Conservation (phyloP, 148 eudicot genomes). For the Heliosperma pusillum region DNA sequence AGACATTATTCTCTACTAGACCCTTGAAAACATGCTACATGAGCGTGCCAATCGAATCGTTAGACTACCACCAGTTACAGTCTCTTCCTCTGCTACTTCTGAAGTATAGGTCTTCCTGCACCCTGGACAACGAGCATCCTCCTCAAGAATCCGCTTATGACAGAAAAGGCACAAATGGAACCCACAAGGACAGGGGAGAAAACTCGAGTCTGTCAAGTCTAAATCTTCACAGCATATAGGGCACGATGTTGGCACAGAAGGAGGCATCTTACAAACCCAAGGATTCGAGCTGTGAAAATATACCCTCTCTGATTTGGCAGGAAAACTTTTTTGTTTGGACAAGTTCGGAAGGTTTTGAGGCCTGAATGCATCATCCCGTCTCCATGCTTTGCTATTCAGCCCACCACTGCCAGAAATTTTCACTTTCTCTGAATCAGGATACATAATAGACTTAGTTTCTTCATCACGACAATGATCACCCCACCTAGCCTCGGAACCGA, state of each 20-base stretch:
- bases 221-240: slow-evolving; percentile 95
- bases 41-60: slow-evolving; percentile 64
- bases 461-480: slow-evolving; percentile 20
- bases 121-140: slow-evolving; percentile 88
- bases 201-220: slow-evolving; percentile 75
- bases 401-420: slow-evolving; percentile 29
- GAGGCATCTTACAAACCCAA: slow-evolving; percentile 42
- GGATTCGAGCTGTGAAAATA: slow-evolving; percentile 37
- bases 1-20: slow-evolving; percentile 40
- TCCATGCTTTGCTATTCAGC: slow-evolving; percentile 56
- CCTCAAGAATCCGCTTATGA: slow-evolving; percentile 89
- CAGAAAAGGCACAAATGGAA: slow-evolving; percentile 94
- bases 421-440: slow-evolving; percentile 19
- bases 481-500: slow-evolving; percentile 35
- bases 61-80: slow-evolving; percentile 45
- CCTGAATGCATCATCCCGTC: slow-evolving; percentile 74
- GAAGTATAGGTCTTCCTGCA: slow-evolving; percentile 83
- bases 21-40: slow-evolving; percentile 73
- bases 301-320: slow-evolving; percentile 44
- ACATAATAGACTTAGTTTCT: slow-evolving; percentile 19
- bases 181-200: slow-evolving; percentile 84
- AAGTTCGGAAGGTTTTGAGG: slow-evolving; percentile 83
- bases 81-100: slow-evolving; percentile 47
- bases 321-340: slow-evolving; percentile 68
- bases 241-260: slow-evolving; percentile 47